Percentiles rank a stretch among this genome's conserved stretches.
Evolutionary conservation across 2,329 filamentous ascomycete genomes (phyloP).

Genomic region (Fusarium poae): DNA sequence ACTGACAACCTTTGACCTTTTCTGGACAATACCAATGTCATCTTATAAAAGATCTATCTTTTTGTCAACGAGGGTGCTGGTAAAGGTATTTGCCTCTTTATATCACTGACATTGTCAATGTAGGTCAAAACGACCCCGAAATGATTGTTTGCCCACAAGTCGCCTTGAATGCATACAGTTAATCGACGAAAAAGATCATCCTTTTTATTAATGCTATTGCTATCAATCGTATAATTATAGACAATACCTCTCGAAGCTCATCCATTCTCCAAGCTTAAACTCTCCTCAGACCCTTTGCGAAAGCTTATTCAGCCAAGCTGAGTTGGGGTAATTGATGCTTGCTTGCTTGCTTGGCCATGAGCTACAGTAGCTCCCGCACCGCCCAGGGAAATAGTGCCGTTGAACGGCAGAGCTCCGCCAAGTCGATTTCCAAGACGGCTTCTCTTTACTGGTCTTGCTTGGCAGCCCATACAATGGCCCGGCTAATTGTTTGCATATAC

Average conservation of each 20-base stretch:
- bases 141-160: no score
- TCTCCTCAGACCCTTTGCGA: not conserved
- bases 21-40: not conserved
- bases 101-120: not conserved
- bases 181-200: not conserved
- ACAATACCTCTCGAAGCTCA: not conserved
- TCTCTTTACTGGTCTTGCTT: constrained; percentile 1
- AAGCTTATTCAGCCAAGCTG: not conserved
- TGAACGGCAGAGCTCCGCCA: not conserved
- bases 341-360: not conserved
- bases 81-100: constrained; percentile 14
- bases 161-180: not conserved
- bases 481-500: constrained; percentile 21
- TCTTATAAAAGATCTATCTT: not conserved
- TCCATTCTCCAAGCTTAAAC: not conserved
- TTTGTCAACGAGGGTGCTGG: constrained; percentile 7
- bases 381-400: constrained; percentile 2
- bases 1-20: not conserved
- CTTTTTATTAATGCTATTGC: not conserved
- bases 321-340: constrained; percentile 6
- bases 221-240: no score
- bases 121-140: no score
- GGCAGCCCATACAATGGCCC: constrained; percentile 23
- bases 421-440: not conserved
- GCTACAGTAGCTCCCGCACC: constrained; percentile 3